These are phyloP conservation scores for Starmera pachycereana DNA, from an alignment of 805 yeast genomes.

Conservation along the genomic window DNA sequence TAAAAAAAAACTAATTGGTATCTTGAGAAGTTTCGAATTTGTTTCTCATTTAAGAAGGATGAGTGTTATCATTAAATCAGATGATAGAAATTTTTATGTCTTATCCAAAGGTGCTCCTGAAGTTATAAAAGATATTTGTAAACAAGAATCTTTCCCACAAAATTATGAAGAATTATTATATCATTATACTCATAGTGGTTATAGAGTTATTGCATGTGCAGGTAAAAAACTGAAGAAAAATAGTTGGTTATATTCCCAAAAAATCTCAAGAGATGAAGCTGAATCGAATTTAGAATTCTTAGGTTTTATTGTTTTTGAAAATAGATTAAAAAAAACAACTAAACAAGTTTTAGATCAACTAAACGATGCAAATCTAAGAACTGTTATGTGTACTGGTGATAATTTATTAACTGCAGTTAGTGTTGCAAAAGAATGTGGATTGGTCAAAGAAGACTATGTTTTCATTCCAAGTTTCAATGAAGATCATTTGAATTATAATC, in stretches of 20 bases:
- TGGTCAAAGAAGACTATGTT: slow-evolving; percentile 40
- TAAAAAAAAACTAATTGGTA: slow-evolving; percentile 30
- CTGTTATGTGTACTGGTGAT: slow-evolving; percentile 97
- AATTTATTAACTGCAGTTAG: slow-evolving; percentile 89
- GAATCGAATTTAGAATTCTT: slow-evolving; percentile 64
- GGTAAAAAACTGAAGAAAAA: slow-evolving; percentile 38
- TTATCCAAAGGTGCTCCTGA: slow-evolving; percentile 98
- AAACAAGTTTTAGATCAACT: slow-evolving; percentile 48
- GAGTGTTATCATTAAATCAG: slow-evolving; percentile 65
- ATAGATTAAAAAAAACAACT: slow-evolving; percentile 70
- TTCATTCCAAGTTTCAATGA: slow-evolving; percentile 55
- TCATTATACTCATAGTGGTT: slow-evolving; percentile 86
- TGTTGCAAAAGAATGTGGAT: slow-evolving; percentile 78
- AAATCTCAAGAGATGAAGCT: slow-evolving; percentile 47
- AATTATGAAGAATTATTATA: slow-evolving; percentile 67
- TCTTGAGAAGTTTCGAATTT: slow-evolving; percentile 64
- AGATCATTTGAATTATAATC: slow-evolving; percentile 43
- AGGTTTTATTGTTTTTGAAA: slow-evolving; percentile 90
- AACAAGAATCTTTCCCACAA: slow-evolving; percentile 57
- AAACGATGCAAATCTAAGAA: slow-evolving; percentile 61
- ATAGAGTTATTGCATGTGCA: slow-evolving; percentile 93
- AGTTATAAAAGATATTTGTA: slow-evolving; percentile 72
- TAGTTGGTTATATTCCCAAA: slow-evolving; percentile 40
- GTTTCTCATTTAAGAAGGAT: slow-evolving; percentile 77
- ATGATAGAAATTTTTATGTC: slow-evolving; percentile 30